Evolutionary conservation across 805 yeast genomes (phyloP).

Genomic region (Monosporozyma unispora): DNA sequence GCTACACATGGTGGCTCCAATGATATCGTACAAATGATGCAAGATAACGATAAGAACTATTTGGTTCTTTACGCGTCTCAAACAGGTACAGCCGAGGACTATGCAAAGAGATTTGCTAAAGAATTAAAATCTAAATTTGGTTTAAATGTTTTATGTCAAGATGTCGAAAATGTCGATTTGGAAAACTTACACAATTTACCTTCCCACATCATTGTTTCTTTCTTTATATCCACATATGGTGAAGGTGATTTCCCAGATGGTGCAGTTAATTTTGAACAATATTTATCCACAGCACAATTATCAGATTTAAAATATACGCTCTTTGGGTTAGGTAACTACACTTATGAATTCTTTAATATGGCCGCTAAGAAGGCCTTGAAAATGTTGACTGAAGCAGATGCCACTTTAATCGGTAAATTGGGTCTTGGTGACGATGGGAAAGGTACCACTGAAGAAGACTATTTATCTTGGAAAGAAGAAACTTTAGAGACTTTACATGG

Average conservation of each 20-base stretch:
- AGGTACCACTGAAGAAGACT: constrained; percentile 94
- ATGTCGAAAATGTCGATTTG: constrained; percentile 79
- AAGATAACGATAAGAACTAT: constrained; percentile 59
- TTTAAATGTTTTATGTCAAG: constrained; percentile 74
- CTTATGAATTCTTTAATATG: constrained; percentile 85
- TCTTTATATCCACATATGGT: constrained; percentile 89
- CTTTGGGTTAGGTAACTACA: constrained; percentile 91
- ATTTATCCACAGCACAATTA: constrained; percentile 49
- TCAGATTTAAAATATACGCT: constrained; percentile 52
- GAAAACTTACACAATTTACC: constrained; percentile 64
- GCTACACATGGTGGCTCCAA: constrained; percentile 39
- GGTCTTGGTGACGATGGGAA: constrained; percentile 95
- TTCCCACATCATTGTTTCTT: constrained; percentile 50
- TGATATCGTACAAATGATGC: constrained; percentile 50
- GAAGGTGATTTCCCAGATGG: constrained; percentile 98
- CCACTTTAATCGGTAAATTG: constrained; percentile 58
- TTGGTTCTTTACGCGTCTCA: constrained; percentile 88
- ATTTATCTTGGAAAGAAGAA: constrained; percentile 85
- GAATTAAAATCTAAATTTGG: constrained; percentile 79
- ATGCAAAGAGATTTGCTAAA: constrained; percentile 81
- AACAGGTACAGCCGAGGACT: constrained; percentile 98
- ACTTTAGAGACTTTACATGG: constrained; percentile 61
- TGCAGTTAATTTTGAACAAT: constrained; percentile 71
- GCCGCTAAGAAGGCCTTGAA: constrained; percentile 58
- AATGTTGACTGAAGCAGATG: constrained; percentile 50